Percentiles rank a stretch among this genome's conserved stretches.
Evolutionary conservation across 495 filamentous ascomycete genomes (phyloP).

Genomic region (Lentithecium fluviatile): DNA sequence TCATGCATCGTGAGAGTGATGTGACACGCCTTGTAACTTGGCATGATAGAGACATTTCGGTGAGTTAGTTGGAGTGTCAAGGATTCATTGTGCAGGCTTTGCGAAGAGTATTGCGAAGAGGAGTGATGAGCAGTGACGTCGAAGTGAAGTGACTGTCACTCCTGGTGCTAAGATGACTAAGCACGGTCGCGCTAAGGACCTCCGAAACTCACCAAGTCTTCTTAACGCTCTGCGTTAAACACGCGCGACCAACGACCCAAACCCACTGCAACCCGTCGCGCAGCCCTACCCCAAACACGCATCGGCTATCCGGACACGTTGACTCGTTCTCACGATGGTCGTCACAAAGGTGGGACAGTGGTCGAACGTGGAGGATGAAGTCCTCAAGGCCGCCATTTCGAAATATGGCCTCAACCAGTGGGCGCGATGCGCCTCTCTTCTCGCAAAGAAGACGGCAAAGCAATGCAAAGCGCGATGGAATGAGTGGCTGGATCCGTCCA

Average conservation of each 20-base stretch:
- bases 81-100: too few relatives aligned
- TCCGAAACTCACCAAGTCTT: too few relatives aligned
- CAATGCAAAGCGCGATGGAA: constrained; percentile 98
- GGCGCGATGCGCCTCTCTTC: constrained; percentile 95
- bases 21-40: background rate
- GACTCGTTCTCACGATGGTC: constrained; percentile 63
- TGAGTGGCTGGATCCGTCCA: constrained; percentile 97
- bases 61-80: background rate
- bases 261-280: background rate
- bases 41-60: background rate
- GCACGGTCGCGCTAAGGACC: too few relatives aligned
- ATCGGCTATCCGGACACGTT: background rate
- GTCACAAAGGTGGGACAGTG: constrained; percentile 98
- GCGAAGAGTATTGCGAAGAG: too few relatives aligned
- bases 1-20: background rate
- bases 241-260: background rate
- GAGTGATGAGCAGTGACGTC: too few relatives aligned
- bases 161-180: too few relatives aligned
- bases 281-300: background rate
- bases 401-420: constrained; percentile 76
- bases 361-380: constrained; percentile 86
- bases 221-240: too few relatives aligned
- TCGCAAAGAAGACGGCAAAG: constrained; percentile 96
- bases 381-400: constrained; percentile 77
- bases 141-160: too few relatives aligned